These are phyloP conservation scores for Backusella australiensis DNA, from an alignment of 192 early-diverging fungal genomes.

Conservation along the genomic window DNA sequence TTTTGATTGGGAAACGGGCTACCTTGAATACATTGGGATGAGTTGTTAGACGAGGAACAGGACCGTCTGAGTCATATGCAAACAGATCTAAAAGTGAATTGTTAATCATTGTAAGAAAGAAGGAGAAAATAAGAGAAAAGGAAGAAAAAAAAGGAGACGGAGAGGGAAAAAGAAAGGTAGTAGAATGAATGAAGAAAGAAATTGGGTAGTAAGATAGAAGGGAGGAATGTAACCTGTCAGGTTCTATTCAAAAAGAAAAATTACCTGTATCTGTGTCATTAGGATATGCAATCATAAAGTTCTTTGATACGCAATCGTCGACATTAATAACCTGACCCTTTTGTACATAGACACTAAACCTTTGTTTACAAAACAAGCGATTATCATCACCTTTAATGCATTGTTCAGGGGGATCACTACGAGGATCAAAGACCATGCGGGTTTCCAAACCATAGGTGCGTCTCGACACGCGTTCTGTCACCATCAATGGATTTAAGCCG, in stretches of 20 bases:
- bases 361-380: conserved; percentile 33
- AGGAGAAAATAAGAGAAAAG: background rate
- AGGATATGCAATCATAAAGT: conserved; percentile 38
- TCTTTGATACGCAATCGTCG: conserved; percentile 45
- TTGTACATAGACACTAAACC: conserved; percentile 36
- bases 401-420: conserved; percentile 41
- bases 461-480: conserved; percentile 45
- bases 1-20: conserved; percentile 29
- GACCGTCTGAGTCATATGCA: conserved; percentile 26
- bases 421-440: conserved; percentile 41
- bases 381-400: conserved; percentile 39
- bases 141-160: background rate
- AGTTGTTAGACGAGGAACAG: conserved; percentile 21
- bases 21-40: conserved; percentile 25
- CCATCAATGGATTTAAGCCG: conserved; percentile 43
- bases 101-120: background rate
- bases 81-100: conserved; percentile 15
- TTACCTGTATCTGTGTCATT: conserved; percentile 30
- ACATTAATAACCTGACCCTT: conserved; percentile 37
- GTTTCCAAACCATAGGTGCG: conserved; percentile 46
- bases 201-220: background rate
- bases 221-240: background rate
- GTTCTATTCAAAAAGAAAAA: background rate
- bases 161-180: background rate
- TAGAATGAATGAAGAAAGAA: background rate